These are phyloP conservation scores for Chlorella ohadii DNA, from an alignment of 139 green algal genomes.

Conservation along the genomic window DNA sequence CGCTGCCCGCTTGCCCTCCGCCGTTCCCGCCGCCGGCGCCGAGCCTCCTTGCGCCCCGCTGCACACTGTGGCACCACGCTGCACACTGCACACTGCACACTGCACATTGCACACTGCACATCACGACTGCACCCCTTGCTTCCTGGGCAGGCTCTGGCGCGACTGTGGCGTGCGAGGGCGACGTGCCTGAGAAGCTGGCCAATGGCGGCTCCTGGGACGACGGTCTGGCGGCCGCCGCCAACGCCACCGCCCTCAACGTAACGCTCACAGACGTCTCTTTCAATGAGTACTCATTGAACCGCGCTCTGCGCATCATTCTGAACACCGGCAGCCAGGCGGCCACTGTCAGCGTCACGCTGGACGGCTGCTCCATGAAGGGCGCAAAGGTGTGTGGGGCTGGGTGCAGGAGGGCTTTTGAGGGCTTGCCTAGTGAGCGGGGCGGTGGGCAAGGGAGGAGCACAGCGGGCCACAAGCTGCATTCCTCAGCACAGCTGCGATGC, in stretches of 20 bases:
- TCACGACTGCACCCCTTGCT: too few species aligned
- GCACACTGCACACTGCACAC: too few species aligned
- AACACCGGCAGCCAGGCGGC: not conserved
- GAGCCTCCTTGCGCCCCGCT: too few species aligned
- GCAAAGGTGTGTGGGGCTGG: not conserved
- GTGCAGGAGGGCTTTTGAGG: too few species aligned
- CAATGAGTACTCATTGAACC: not conserved
- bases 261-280: not conserved
- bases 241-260: not conserved
- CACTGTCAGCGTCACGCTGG: not conserved
- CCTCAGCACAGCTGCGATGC: too few species aligned
- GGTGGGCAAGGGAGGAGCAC: too few species aligned
- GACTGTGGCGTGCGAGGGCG: not conserved
- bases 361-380: constrained; percentile 1
- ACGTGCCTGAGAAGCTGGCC: not conserved
- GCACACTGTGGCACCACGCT: too few species aligned
- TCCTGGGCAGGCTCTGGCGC: not conserved
- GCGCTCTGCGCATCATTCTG: not conserved
- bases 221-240: not conserved
- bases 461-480: not conserved
- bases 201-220: not conserved
- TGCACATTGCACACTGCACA: too few species aligned
- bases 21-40: too few species aligned
- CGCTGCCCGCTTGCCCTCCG: too few species aligned
- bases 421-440: too few species aligned